Conservation (phyloP, 208 protist species). For the Leishmania tarentolae region DNA sequence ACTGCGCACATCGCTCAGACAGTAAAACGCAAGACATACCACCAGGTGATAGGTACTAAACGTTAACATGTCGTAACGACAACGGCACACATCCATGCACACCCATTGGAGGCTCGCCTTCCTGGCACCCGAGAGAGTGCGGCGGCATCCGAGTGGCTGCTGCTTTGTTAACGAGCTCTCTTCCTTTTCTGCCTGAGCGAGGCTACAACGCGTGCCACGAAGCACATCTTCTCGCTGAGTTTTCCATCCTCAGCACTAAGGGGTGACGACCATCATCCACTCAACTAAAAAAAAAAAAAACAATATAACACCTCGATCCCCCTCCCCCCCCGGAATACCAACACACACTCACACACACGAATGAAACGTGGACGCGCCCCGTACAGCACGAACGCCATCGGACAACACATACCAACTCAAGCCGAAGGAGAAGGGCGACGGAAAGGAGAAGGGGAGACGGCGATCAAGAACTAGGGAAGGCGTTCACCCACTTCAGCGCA, state of each 20-base stretch:
- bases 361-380: constrained; percentile 5
- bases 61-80: background rate
- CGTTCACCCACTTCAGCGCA: background rate
- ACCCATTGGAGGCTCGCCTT: background rate
- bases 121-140: background rate
- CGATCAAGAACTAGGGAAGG: background rate
- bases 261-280: background rate
- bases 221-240: background rate
- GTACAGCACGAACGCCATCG: background rate
- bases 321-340: background rate
- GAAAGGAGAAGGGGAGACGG: background rate
- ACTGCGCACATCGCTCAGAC: background rate
- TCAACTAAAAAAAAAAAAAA: background rate
- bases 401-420: background rate
- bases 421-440: background rate
- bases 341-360: constrained; percentile 20
- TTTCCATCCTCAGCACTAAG: background rate
- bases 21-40: background rate
- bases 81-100: background rate
- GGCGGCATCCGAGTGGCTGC: background rate
- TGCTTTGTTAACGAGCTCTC: background rate
- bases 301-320: background rate
- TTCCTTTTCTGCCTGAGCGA: background rate
- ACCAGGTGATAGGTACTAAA: background rate
- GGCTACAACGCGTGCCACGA: background rate